Conservation (phyloP, 768 basidiomycete species). For the Phlebiopsis flavidoalba region DNA sequence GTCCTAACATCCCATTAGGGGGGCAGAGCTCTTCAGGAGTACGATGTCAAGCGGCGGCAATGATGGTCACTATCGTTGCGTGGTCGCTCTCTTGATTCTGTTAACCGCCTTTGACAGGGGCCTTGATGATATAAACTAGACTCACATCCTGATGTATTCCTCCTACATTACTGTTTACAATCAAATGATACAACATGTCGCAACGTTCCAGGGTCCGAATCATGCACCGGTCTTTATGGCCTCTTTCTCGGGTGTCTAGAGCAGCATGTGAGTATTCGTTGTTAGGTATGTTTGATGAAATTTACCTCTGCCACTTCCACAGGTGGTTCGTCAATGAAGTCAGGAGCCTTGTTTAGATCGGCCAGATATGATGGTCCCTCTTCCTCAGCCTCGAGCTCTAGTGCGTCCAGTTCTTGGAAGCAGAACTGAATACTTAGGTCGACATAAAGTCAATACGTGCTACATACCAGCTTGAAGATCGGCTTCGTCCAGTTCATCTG, state of each 20-base stretch:
- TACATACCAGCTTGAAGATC: constrained; percentile 89
- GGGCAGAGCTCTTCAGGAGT: constrained; percentile 16
- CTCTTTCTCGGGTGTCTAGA: constrained; percentile 21
- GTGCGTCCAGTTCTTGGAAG: constrained; percentile 83
- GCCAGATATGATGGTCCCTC: constrained; percentile 86
- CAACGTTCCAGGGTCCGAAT: not conserved
- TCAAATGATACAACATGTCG: not conserved
- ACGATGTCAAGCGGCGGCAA: constrained; percentile 15
- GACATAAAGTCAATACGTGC: not conserved
- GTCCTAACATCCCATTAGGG: constrained; percentile 6
- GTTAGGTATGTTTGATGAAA: not conserved
- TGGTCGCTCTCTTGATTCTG: constrained; percentile 13
- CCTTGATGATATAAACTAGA: not conserved
- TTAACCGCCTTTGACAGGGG: constrained; percentile 14
- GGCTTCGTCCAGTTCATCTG: constrained; percentile 96
- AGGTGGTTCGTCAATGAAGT: constrained; percentile 89
- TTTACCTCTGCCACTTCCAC: constrained; percentile 60
- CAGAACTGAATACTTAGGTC: not conserved
- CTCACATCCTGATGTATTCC: constrained; percentile 4
- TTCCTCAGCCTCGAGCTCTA: constrained; percentile 88
- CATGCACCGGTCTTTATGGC: constrained; percentile 28
- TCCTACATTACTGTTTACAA: not conserved
- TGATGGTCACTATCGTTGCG: constrained; percentile 12
- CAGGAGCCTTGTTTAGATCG: constrained; percentile 83
- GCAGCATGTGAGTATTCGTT: not conserved